Conservation (phyloP, 306 rosid genomes). For the Senna siamea region DNA sequence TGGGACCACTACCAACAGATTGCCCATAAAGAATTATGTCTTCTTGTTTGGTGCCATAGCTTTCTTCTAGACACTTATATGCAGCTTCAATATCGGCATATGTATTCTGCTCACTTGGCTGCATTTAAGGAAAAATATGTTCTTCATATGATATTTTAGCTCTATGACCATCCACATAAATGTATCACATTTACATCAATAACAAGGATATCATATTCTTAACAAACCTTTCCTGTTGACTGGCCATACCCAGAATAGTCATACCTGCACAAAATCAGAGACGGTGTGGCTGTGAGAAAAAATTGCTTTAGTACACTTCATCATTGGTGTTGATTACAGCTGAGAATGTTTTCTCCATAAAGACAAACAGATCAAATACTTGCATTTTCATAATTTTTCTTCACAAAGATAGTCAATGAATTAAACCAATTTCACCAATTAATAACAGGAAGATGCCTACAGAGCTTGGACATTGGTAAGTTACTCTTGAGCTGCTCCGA, state of each 20-base stretch:
- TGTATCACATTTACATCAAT: constrained; percentile 6
- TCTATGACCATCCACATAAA: constrained; percentile 21
- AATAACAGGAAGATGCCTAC: neutral
- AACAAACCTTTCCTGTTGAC: constrained; percentile 89
- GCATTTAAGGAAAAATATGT: constrained; percentile 46
- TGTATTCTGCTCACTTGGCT: constrained; percentile 92
- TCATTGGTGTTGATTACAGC: neutral
- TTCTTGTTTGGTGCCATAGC: constrained; percentile 78
- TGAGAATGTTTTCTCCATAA: neutral
- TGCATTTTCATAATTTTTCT: neutral
- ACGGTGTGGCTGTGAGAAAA: neutral
- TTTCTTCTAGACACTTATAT: constrained; percentile 84
- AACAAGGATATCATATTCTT: constrained; percentile 35
- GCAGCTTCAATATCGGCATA: constrained; percentile 90
- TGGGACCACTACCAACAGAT: constrained; percentile 91
- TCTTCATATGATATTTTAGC: constrained; percentile 37
- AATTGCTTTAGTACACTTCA: neutral
- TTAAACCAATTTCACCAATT: constrained; percentile 19
- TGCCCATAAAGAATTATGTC: constrained; percentile 77
- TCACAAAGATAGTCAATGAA: neutral
- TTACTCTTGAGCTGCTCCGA: neutral
- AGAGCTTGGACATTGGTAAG: neutral
- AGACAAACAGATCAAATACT: constrained; percentile 6
- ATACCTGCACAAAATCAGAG: constrained; percentile 60
- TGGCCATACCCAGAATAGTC: constrained; percentile 89